These are phyloP conservation scores for Spathaspora sp. DNA, from an alignment of 1,139 yeast species.

Conservation along the genomic window DNA sequence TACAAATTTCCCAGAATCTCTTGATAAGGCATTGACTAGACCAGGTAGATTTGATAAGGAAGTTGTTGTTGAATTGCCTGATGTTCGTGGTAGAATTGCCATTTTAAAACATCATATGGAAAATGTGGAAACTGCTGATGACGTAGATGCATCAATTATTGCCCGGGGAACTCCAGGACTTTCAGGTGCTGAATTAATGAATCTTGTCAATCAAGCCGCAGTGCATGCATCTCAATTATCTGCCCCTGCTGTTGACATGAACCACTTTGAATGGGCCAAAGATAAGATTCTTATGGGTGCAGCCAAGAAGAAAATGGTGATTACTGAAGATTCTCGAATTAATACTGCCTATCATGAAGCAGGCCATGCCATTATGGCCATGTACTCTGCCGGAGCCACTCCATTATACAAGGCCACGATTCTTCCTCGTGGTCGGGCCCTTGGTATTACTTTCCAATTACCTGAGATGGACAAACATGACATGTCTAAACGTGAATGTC, in stretches of 20 bases:
- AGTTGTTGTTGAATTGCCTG: slow-evolving; percentile 94
- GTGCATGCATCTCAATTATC: slow-evolving; percentile 91
- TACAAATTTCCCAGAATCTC: slow-evolving; percentile 94
- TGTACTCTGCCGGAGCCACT: slow-evolving; percentile 94
- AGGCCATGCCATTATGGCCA: slow-evolving; percentile 97
- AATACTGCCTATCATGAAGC: slow-evolving; percentile 99
- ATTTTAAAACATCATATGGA: slow-evolving; percentile 90
- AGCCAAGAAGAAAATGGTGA: slow-evolving; percentile 94
- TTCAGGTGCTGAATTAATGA: slow-evolving; percentile 95
- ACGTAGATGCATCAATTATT: slow-evolving; percentile 82
- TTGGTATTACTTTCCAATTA: slow-evolving; percentile 94
- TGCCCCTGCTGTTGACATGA: slow-evolving; percentile 88
- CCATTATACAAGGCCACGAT: slow-evolving; percentile 96
- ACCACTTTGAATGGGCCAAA: slow-evolving; percentile 97
- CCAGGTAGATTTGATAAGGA: slow-evolving; percentile 98
- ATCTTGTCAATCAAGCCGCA: slow-evolving; percentile 96
- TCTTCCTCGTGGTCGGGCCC: slow-evolving; percentile 92
- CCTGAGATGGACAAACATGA: slow-evolving; percentile 99
- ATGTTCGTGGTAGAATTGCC: slow-evolving; percentile 94
- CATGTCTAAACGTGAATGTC: slow-evolving; percentile 83
- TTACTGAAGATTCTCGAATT: slow-evolving; percentile 89
- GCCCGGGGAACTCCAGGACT: slow-evolving; percentile 98
- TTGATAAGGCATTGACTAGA: slow-evolving; percentile 95
- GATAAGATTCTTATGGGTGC: slow-evolving; percentile 98
- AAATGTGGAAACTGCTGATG: slow-evolving; percentile 80